A percentile compares a stretch with the other conserved stretches of the same genome.
phyloP scores from a whole-genome alignment of 73 alveolate genomes.

The Blepharisma japonicum region DNA sequence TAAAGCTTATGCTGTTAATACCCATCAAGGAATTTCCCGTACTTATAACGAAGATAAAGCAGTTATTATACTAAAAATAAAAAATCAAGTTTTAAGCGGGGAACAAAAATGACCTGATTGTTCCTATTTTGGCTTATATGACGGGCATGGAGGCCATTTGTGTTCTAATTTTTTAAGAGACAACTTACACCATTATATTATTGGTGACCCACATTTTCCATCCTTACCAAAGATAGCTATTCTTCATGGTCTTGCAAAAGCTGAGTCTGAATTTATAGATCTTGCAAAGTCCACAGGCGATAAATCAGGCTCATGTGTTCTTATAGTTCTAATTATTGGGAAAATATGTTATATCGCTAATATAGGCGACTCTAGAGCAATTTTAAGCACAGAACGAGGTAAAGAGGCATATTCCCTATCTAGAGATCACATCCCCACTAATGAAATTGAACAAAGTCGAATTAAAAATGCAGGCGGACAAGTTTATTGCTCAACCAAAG shows the following conservation, averaged over 20 bases:
- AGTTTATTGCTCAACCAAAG: constrained; percentile 67
- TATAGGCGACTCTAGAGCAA: constrained; percentile 77
- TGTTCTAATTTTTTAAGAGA: constrained; percentile 72
- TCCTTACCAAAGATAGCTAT: constrained; percentile 55
- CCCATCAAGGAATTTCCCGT: constrained; percentile 40
- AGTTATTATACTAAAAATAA: neutral
- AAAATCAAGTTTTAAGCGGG: neutral
- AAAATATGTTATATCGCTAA: constrained; percentile 69
- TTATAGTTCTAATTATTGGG: constrained; percentile 60
- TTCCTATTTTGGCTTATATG: constrained; percentile 60
- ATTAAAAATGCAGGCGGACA: constrained; percentile 88
- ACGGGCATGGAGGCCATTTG: constrained; percentile 57
- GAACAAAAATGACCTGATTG: constrained; percentile 37
- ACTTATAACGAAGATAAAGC: constrained; percentile 12
- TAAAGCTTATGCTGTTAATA: constrained; percentile 20
- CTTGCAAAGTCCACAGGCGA: constrained; percentile 50
- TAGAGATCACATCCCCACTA: constrained; percentile 74
- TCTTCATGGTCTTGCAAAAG: constrained; percentile 45
- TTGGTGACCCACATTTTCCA: constrained; percentile 48
- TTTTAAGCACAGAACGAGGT: constrained; percentile 59
- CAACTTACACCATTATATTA: constrained; percentile 45
- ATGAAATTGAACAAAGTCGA: constrained; percentile 53
- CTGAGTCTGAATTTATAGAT: constrained; percentile 53
- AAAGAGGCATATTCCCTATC: constrained; percentile 43
- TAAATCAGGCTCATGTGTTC: constrained; percentile 80